These are phyloP conservation scores for Orbilia quercus DNA, from an alignment of 2,329 filamentous ascomycete species.

Conservation along the genomic window DNA sequence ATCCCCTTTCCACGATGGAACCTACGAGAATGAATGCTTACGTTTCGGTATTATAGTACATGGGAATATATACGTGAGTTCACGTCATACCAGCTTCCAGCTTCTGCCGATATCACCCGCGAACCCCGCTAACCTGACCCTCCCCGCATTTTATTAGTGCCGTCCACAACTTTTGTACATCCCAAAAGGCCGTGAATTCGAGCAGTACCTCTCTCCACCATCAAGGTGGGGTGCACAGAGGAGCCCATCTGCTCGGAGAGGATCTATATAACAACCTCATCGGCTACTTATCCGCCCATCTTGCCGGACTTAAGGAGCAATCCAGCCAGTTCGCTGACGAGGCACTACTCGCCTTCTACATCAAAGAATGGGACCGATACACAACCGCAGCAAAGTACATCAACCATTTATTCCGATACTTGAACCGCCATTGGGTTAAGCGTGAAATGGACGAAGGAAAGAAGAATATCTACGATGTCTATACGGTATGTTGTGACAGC, in stretches of 20 bases:
- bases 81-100: not conserved
- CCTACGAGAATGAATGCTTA: constrained; percentile 29
- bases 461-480: constrained; percentile 97
- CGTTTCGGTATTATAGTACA: constrained; percentile 71
- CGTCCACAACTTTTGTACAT: constrained; percentile 99
- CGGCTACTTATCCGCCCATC: constrained; percentile 81
- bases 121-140: constrained; percentile 62
- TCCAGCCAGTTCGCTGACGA: constrained; percentile 88
- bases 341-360: constrained; percentile 90
- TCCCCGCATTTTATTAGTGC: constrained; percentile 69
- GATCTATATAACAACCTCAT: constrained; percentile 94
- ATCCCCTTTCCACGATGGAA: constrained; percentile 44
- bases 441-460: constrained; percentile 98
- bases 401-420: constrained; percentile 93
- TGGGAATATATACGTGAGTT: constrained; percentile 89
- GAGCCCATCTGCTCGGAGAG: constrained; percentile 92
- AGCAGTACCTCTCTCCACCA: constrained; percentile 64
- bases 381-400: constrained; percentile 96
- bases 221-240: constrained; percentile 73
- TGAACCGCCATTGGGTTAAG: constrained; percentile 99
- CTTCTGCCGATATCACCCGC: not conserved
- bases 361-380: constrained; percentile 95
- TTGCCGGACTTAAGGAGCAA: constrained; percentile 70
- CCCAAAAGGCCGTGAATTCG: constrained; percentile 86
- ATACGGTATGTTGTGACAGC: constrained; percentile 69